Evolutionary conservation across 352 stramenopile species (phyloP), one percentile per base, ranked within the genome.

Genomic region (Pythium graminicola): DNA sequence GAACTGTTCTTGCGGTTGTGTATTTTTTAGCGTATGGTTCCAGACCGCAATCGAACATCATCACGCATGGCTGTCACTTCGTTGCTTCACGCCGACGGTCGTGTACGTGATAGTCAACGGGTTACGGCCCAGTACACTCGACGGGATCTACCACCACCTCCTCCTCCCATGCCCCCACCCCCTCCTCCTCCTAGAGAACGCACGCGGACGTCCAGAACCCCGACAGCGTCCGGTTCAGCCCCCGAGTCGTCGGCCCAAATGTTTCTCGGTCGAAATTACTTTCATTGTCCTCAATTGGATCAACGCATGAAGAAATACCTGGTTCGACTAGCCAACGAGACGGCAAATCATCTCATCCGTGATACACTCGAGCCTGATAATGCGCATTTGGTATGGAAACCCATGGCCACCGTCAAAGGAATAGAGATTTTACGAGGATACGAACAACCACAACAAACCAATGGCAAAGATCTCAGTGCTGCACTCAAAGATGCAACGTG

Each of bases 221-320:
- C 9, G 4, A 53, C 31, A 19, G 49, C 36, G 3, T 17, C 38
- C 0, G 27, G 36, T 28, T 56, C 49, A 28, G 49, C 49, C 19
- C 49, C 49, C 10, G 28, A 24, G 8, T 41, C 49, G 16, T 48
- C 49, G 49, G 19, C 35, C 26, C 26, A n/a, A 3, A 17, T 48
- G 59, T 64, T 72, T 39, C 52, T 60, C 38, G 57, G 55, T 3
- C 64, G 73, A 35, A 70, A 85, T 40, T 64, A 75, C n/a, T 85
- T 89, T 54, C 50, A 73, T 22, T 74, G 71, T 11, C 66, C 73
- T 1, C 73, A 86, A 27, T 65, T 91, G 6, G 72, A 86, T 54
- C 69, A 74, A 52, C 73, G 73, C 31, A 89, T 85, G 71, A 83
- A 80, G 54, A 86, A 85, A 40, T 81, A 86, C 49, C 70, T 91